Percentiles rank a stretch among this genome's conserved stretches.
phyloP scores from a whole-genome alignment of 2,329 filamentous ascomycete species.

The Zalaria obscura region DNA sequence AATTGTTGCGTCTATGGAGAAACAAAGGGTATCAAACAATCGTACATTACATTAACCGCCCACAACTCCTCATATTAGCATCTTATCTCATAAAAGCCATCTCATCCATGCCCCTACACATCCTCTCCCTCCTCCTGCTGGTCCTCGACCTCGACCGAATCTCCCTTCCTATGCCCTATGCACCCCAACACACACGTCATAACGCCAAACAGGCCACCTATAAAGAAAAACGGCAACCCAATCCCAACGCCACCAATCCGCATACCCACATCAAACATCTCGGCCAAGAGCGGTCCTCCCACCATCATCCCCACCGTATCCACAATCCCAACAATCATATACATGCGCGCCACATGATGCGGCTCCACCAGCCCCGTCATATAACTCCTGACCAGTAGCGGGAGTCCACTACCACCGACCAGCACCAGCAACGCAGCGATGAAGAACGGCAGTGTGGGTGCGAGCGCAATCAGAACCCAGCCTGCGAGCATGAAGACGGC shows the following conservation, averaged over 20 bases:
- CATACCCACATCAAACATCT: constrained; percentile 32
- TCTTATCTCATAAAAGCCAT: no score
- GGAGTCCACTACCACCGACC: constrained; percentile 32
- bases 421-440: constrained; percentile 29
- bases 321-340: constrained; percentile 36
- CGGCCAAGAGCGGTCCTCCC: constrained; percentile 32
- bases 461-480: constrained; percentile 15
- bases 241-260: constrained; percentile 32
- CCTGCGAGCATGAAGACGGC: constrained; percentile 14
- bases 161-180: background rate
- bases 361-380: constrained; percentile 40
- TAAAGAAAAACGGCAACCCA: constrained; percentile 34
- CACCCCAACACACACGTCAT: constrained; percentile 5
- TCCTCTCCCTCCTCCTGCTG: constrained; percentile 1
- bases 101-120: background rate
- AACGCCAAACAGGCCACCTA: constrained; percentile 17
- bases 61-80: no score
- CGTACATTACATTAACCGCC: no score
- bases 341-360: constrained; percentile 39
- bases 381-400: constrained; percentile 32
- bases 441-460: constrained; percentile 14
- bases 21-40: no score
- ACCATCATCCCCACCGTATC: constrained; percentile 36
- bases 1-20: no score
- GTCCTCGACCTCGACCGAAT: no score